A percentile compares a stretch with the other conserved stretches of the same genome.
These are phyloP conservation scores for Ganoderma leucocontextum DNA, from an alignment of 1,284 basidiomycete genomes.

Conservation along the genomic window DNA sequence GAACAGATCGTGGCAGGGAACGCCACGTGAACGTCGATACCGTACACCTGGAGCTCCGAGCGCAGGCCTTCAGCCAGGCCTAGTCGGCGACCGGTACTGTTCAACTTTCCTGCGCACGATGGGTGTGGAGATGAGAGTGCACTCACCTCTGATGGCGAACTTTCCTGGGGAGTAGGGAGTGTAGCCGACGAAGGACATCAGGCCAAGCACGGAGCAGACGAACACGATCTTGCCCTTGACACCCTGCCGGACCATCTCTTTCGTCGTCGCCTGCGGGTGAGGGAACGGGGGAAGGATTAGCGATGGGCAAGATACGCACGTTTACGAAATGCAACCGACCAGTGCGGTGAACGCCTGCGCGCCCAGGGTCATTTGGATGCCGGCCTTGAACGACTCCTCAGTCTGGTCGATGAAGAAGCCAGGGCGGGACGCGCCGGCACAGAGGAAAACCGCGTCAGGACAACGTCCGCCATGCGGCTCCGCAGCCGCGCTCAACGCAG, in stretches of 20 bases:
- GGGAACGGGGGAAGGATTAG: background rate
- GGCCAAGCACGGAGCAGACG: slow-evolving; percentile 81
- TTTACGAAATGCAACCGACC: slow-evolving; percentile 39
- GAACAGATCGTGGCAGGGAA: slow-evolving; percentile 89
- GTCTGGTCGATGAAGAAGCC: slow-evolving; percentile 78
- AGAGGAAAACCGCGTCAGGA: slow-evolving; percentile 82
- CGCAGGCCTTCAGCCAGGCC: slow-evolving; percentile 89
- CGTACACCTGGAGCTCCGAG: slow-evolving; percentile 84
- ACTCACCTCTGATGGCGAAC: slow-evolving; percentile 84
- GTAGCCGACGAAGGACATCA: slow-evolving; percentile 87
- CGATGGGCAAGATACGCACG: background rate
- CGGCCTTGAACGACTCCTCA: slow-evolving; percentile 64
- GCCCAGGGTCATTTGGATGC: slow-evolving; percentile 73
- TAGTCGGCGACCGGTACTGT: slow-evolving; percentile 38
- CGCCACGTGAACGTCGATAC: slow-evolving; percentile 85
- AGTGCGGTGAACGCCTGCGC: slow-evolving; percentile 82
- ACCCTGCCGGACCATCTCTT: slow-evolving; percentile 71
- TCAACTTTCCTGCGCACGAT: background rate
- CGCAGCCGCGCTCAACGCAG: slow-evolving; percentile 70
- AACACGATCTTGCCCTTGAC: slow-evolving; percentile 82
- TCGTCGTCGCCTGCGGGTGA: slow-evolving; percentile 66
- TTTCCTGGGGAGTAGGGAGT: slow-evolving; percentile 82
- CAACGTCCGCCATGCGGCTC: slow-evolving; percentile 57
- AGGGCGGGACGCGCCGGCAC: slow-evolving; percentile 77
- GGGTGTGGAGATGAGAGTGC: slow-evolving; percentile 1